Conservation (phyloP, 257 asterid genomes). For the Scutellaria minor region DNA sequence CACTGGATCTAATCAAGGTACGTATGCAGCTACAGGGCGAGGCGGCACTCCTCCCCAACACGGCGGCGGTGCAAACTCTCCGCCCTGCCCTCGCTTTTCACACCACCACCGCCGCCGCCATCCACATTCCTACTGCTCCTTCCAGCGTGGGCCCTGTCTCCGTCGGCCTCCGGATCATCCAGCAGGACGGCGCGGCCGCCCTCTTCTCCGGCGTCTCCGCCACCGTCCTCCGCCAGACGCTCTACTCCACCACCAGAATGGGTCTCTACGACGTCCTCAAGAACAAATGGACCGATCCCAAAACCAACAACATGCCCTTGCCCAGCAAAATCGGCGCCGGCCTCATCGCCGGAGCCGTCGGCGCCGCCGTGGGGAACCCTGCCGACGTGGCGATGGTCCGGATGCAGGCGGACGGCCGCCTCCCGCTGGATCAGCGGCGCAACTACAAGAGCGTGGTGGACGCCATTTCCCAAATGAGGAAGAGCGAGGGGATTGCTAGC, state of each 20-base stretch:
- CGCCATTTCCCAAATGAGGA: constrained; percentile 60
- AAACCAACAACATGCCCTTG: constrained; percentile 44
- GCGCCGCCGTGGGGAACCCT: constrained; percentile 79
- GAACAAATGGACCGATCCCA: constrained; percentile 58
- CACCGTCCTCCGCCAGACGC: constrained; percentile 65
- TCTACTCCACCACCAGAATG: constrained; percentile 74
- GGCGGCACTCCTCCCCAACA: neutral
- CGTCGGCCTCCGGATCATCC: constrained; percentile 53
- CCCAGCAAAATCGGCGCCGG: constrained; percentile 56
- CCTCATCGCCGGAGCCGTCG: constrained; percentile 60
- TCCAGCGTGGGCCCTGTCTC: constrained; percentile 53
- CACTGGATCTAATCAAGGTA: constrained; percentile 59
- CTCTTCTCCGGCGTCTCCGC: constrained; percentile 75
- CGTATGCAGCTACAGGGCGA: constrained; percentile 76
- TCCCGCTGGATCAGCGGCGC: constrained; percentile 54
- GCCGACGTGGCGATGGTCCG: constrained; percentile 84
- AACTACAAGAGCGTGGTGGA: constrained; percentile 65
- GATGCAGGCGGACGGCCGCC: constrained; percentile 81
- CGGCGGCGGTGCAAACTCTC: constrained; percentile 34
- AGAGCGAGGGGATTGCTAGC: constrained; percentile 60
- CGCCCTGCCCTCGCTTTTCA: constrained; percentile 54
- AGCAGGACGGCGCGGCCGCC: constrained; percentile 59
- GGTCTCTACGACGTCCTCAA: constrained; percentile 70
- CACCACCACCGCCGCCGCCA: constrained; percentile 12
- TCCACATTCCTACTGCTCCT: constrained; percentile 34